phyloP scores from a whole-genome alignment of 23 red algal species.

The Gracilariopsis chorda region DNA sequence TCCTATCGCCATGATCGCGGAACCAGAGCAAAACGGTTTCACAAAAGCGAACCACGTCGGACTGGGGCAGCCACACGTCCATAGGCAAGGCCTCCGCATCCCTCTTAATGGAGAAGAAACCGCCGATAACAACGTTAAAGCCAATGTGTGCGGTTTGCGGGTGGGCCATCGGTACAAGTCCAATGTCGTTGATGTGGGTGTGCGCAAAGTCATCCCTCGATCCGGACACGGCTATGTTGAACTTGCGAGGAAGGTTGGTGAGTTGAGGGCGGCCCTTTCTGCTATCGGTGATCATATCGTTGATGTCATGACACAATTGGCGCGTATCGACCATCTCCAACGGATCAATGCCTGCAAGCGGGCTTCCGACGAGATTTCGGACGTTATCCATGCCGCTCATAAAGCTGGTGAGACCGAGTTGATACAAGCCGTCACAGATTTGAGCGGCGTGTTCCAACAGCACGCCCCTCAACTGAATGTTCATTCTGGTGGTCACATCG shows the following conservation, averaged over 20 bases:
- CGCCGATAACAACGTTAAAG: slow-evolving; percentile 89
- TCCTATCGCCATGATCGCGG: slow-evolving; percentile 75
- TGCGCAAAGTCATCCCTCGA: slow-evolving; percentile 82
- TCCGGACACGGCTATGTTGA: slow-evolving; percentile 84
- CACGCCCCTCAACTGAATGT: slow-evolving; percentile 91
- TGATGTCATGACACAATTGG: slow-evolving; percentile 40
- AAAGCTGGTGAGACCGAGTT: slow-evolving; percentile 64
- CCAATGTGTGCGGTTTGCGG: slow-evolving; percentile 34
- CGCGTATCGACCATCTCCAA: slow-evolving; percentile 83
- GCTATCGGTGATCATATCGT: slow-evolving; percentile 84
- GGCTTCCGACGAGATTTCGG: slow-evolving; percentile 85
- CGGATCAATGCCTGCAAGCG: slow-evolving; percentile 88
- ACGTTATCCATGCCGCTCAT: slow-evolving; percentile 96
- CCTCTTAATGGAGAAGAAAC: slow-evolving; percentile 81
- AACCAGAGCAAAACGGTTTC: slow-evolving; percentile 72
- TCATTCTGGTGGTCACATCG: slow-evolving; percentile 91
- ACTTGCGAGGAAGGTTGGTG: slow-evolving; percentile 90
- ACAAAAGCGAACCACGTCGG: slow-evolving; percentile 66
- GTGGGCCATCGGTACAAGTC: slow-evolving; percentile 68
- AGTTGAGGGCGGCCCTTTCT: slow-evolving; percentile 67
- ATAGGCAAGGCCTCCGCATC: slow-evolving; percentile 62
- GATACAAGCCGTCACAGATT: slow-evolving; percentile 66
- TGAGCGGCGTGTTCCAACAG: slow-evolving; percentile 56
- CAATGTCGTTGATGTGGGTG: slow-evolving; percentile 95
- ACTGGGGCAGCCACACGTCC: slow-evolving; percentile 61